phyloP scores from a whole-genome alignment of 148 eudicot genomes.

The Arbutus unedo region DNA sequence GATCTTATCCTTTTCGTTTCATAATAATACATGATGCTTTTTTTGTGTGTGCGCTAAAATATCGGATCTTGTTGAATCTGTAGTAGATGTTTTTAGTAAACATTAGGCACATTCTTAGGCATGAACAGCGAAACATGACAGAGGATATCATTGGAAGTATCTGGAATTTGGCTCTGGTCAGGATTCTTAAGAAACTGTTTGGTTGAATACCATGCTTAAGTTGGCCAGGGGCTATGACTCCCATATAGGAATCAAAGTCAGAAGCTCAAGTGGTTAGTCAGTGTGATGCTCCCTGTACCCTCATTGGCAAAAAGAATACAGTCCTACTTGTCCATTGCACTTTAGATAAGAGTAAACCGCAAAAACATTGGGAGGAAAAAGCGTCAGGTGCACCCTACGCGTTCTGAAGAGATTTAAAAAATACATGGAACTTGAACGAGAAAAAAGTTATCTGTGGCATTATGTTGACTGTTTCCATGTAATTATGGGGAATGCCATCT shows the following conservation, averaged over 20 bases:
- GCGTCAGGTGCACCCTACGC: neutral
- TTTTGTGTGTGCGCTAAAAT: neutral
- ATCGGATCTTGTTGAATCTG: neutral
- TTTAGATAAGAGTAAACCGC: neutral
- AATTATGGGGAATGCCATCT: neutral
- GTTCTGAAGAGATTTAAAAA: neutral
- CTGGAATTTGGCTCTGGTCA: neutral
- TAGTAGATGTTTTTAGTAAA: neutral
- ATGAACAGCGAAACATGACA: neutral
- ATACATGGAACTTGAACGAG: neutral
- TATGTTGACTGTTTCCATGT: neutral
- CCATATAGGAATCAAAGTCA: neutral
- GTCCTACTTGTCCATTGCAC: neutral
- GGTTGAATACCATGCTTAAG: neutral
- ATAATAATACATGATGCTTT: neutral
- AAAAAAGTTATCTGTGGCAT: neutral
- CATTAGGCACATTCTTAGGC: neutral
- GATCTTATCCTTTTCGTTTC: neutral
- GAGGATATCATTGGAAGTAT: neutral
- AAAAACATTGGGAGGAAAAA: neutral
- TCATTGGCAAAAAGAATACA: neutral
- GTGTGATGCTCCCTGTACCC: neutral
- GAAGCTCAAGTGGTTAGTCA: neutral
- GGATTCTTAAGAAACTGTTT: neutral
- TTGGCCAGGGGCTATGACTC: neutral